Evolutionary conservation across 805 yeast genomes (phyloP).

Genomic region (Yarrowia alimentaria): DNA sequence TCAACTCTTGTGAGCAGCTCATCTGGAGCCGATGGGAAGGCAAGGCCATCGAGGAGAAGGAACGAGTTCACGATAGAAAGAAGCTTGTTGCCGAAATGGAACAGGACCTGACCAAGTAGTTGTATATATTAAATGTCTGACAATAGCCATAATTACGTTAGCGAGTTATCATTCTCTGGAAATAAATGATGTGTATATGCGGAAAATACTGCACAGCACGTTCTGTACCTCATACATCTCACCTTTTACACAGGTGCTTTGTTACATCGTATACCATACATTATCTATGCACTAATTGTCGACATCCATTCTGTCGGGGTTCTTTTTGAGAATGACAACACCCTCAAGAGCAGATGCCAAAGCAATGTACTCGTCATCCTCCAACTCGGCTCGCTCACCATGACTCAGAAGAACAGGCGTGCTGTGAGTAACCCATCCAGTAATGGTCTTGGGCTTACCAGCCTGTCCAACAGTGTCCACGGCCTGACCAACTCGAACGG

Average conservation of each 20-base stretch:
- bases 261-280: no score
- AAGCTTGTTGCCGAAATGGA: constrained; percentile 30
- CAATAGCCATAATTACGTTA: no score
- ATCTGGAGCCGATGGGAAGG: constrained; percentile 40
- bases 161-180: no score
- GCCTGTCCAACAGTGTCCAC: constrained; percentile 99
- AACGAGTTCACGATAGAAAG: constrained; percentile 28
- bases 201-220: no score
- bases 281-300: no score
- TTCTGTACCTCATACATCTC: no score
- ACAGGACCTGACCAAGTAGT: constrained; percentile 1
- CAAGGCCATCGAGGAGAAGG: constrained; percentile 34
- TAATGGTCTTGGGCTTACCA: constrained; percentile 96
- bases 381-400: constrained; percentile 97
- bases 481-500: constrained; percentile 97
- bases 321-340: constrained; percentile 85
- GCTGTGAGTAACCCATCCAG: constrained; percentile 99
- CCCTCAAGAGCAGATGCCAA: constrained; percentile 85
- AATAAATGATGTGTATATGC: no score
- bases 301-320: constrained; percentile 56
- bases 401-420: constrained; percentile 92
- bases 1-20: constrained; percentile 35
- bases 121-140: constrained; percentile 2
- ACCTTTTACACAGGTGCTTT: no score
- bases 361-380: constrained; percentile 87